phyloP scores from a whole-genome alignment of 345 rosid species.

The Isatis tinctoria region DNA sequence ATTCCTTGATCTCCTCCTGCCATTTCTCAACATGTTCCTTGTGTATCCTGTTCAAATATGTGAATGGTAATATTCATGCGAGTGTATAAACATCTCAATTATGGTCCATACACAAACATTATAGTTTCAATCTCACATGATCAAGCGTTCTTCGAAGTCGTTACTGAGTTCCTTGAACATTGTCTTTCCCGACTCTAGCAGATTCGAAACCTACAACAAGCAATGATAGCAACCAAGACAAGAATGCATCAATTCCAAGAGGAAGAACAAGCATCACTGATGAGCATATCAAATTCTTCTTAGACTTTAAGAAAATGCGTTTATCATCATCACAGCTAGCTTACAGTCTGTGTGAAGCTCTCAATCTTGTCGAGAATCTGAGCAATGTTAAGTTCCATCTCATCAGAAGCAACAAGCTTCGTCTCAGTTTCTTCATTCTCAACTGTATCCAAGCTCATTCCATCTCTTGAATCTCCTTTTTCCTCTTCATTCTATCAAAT shows the following conservation, averaged over 20 bases:
- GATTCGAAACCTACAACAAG: constrained; percentile 59
- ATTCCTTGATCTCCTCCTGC: constrained; percentile 80
- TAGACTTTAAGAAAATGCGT: background rate
- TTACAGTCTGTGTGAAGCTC: constrained; percentile 73
- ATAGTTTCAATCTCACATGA: constrained; percentile 45
- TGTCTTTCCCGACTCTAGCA: constrained; percentile 70
- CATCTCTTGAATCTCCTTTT: constrained; percentile 37
- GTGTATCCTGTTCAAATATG: constrained; percentile 51
- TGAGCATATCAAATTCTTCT: background rate
- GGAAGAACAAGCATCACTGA: background rate
- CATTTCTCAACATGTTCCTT: constrained; percentile 81
- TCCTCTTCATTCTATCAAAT: constrained; percentile 46
- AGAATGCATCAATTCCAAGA: background rate
- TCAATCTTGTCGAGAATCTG: constrained; percentile 71
- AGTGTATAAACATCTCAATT: background rate
- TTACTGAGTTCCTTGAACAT: constrained; percentile 75
- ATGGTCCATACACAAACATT: background rate
- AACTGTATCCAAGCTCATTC: constrained; percentile 26
- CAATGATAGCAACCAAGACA: background rate
- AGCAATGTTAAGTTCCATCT: constrained; percentile 60
- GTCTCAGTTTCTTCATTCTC: constrained; percentile 59
- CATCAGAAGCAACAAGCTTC: constrained; percentile 59
- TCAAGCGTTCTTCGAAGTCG: constrained; percentile 72
- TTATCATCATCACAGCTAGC: background rate
- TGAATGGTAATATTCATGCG: background rate